phyloP scores from a whole-genome alignment of 176 grass and related monocot species.

The Ampelocalamus luodianensis region DNA sequence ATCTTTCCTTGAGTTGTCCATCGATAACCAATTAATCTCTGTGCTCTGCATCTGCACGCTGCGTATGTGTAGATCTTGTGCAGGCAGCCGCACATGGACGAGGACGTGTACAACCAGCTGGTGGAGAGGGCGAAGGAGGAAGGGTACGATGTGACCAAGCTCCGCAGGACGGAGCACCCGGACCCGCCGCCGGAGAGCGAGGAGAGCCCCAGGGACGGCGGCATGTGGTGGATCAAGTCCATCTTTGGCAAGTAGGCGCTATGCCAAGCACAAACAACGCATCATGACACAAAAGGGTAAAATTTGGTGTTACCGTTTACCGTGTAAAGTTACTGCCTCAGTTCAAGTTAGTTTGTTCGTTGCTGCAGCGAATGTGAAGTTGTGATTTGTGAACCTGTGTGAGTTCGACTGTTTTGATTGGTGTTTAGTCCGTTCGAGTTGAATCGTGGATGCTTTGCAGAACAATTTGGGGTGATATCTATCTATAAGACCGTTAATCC shows the following conservation, averaged over 20 bases:
- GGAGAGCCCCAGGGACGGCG: conserved; percentile 46
- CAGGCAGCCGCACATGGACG: conserved; percentile 70
- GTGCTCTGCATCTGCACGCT: neutral
- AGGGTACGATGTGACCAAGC: conserved; percentile 66
- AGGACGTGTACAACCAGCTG: conserved; percentile 53
- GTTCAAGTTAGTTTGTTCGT: neutral
- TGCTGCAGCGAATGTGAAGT: neutral
- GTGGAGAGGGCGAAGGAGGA: conserved; percentile 65
- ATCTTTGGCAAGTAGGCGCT: conserved; percentile 66
- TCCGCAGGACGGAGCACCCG: conserved; percentile 59
- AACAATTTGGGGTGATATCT: neutral
- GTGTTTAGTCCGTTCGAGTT: neutral
- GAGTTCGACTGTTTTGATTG: neutral
- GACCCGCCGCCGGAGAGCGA: conserved; percentile 65
- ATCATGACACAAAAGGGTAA: neutral
- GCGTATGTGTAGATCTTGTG: conserved; percentile 57
- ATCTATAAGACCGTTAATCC: too few species aligned
- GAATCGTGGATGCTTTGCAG: neutral
- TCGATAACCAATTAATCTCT: neutral
- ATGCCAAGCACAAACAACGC: neutral
- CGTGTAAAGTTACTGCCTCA: neutral
- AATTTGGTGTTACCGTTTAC: neutral
- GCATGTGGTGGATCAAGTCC: conserved; percentile 85
- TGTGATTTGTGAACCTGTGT: neutral
- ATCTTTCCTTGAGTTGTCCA: neutral